Percentiles rank a stretch among this genome's conserved stretches.
phyloP scores from a whole-genome alignment of 2,329 filamentous ascomycete species.

The Endothia cerciana region DNA sequence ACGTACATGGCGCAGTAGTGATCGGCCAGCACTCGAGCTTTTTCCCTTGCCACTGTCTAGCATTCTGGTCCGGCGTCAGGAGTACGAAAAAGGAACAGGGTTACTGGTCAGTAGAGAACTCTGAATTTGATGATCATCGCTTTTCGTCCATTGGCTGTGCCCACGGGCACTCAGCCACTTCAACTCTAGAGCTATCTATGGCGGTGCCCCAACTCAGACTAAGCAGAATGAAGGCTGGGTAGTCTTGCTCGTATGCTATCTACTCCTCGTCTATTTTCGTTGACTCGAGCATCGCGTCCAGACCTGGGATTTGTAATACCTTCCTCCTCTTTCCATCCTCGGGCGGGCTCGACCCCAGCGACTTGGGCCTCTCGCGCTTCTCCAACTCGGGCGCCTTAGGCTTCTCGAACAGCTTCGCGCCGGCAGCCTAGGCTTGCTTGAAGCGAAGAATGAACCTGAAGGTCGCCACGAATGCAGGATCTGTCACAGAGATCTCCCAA shows the following conservation, averaged over 20 bases:
- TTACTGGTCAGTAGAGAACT: slow-evolving; percentile 19
- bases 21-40: slow-evolving; percentile 7
- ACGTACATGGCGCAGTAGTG: slow-evolving; percentile 62
- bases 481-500: slow-evolving; percentile 89
- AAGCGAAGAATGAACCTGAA: slow-evolving; percentile 61
- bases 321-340: slow-evolving; percentile 15
- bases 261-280: not conserved
- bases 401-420: slow-evolving; percentile 1
- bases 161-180: not conserved
- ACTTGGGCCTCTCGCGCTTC: slow-evolving; percentile 6
- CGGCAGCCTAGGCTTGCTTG: slow-evolving; percentile 34
- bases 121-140: slow-evolving; percentile 22
- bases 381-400: not conserved
- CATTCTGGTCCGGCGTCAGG: slow-evolving; percentile 28
- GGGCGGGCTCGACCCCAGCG: not conserved
- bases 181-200: not conserved
- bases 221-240: not conserved
- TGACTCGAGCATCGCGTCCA: not conserved
- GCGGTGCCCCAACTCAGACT: not conserved
- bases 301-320: not conserved
- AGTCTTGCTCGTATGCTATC: not conserved
- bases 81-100: slow-evolving; percentile 26
- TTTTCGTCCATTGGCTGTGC: slow-evolving; percentile 13
- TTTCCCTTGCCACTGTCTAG: slow-evolving; percentile 20
- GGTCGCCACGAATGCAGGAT: slow-evolving; percentile 81